Evolutionary conservation across 305 asterid genomes (phyloP).

Genomic region (Fraxinus paxiana): DNA sequence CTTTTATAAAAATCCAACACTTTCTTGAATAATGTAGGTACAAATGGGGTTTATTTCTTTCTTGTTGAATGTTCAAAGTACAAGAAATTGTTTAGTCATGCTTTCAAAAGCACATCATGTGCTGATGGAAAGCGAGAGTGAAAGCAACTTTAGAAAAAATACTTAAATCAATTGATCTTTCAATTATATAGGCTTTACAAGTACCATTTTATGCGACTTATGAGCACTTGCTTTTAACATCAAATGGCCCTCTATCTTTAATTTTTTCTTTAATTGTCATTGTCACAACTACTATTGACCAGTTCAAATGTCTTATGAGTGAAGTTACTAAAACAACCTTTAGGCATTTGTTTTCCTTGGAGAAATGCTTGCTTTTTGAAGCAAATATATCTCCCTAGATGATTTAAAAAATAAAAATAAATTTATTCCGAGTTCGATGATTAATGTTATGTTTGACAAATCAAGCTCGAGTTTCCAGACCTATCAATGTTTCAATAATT

Average conservation of each 20-base stretch:
- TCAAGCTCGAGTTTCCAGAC: not conserved
- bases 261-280: constrained; percentile 34
- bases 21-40: constrained; percentile 32
- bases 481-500: not conserved
- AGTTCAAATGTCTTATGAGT: constrained; percentile 34
- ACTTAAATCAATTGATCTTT: constrained; percentile 30
- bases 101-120: constrained; percentile 54
- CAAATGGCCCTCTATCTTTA: constrained; percentile 22
- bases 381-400: not conserved
- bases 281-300: constrained; percentile 40
- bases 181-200: constrained; percentile 35
- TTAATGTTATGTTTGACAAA: not conserved
- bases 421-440: not conserved
- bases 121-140: constrained; percentile 41
- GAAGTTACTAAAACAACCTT: constrained; percentile 9
- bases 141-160: constrained; percentile 38
- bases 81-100: constrained; percentile 30
- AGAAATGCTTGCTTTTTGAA: not conserved
- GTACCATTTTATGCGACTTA: constrained; percentile 35
- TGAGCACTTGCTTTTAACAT: constrained; percentile 21
- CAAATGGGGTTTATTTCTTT: constrained; percentile 20
- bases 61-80: constrained; percentile 24
- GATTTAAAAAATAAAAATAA: not conserved
- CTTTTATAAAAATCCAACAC: constrained; percentile 33
- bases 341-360: constrained; percentile 14